Conservation (phyloP, 352 stramenopile genomes). For the Globisporangium solare region DNA sequence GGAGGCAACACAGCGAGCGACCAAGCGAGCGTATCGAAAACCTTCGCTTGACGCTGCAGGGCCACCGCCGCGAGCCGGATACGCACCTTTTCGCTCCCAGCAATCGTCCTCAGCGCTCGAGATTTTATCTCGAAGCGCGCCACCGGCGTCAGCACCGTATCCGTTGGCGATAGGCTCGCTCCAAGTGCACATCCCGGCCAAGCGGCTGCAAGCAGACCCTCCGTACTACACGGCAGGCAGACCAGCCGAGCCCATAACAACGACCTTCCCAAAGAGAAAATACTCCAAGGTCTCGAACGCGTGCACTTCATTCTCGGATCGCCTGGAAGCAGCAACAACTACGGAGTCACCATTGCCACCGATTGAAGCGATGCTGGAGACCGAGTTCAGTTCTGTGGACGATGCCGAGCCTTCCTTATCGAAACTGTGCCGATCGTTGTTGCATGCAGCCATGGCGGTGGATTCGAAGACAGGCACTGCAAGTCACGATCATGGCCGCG, state of each 20-base stretch:
- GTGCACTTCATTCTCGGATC: slow-evolving; percentile 35
- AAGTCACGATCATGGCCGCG: too few relatives aligned
- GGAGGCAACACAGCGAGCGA: neutral
- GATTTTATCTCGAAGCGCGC: slow-evolving; percentile 53
- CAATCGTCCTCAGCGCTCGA: slow-evolving; percentile 28
- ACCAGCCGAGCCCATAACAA: slow-evolving; percentile 8
- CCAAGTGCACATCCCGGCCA: too few relatives aligned
- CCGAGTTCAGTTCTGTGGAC: slow-evolving; percentile 24
- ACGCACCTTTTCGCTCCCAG: slow-evolving; percentile 5
- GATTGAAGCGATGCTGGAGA: slow-evolving; percentile 34
- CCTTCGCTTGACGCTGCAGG: slow-evolving; percentile 19
- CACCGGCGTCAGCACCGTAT: slow-evolving; percentile 18
- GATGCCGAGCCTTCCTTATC: slow-evolving; percentile 18
- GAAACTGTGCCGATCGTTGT: slow-evolving; percentile 50
- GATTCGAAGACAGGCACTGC: slow-evolving; percentile 7
- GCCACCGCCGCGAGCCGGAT: neutral
- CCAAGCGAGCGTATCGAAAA: slow-evolving; percentile 19
- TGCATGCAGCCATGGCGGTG: slow-evolving; percentile 41
- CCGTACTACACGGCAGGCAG: too few relatives aligned
- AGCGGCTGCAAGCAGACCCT: too few relatives aligned
- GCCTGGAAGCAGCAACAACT: slow-evolving; percentile 20
- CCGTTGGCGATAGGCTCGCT: neutral
- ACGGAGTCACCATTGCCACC: slow-evolving; percentile 18
- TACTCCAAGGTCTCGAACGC: slow-evolving; percentile 25
- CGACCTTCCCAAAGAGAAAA: slow-evolving; percentile 35